phyloP scores from a whole-genome alignment of 169 alveolate genomes.

The Perkinsus marinus region DNA sequence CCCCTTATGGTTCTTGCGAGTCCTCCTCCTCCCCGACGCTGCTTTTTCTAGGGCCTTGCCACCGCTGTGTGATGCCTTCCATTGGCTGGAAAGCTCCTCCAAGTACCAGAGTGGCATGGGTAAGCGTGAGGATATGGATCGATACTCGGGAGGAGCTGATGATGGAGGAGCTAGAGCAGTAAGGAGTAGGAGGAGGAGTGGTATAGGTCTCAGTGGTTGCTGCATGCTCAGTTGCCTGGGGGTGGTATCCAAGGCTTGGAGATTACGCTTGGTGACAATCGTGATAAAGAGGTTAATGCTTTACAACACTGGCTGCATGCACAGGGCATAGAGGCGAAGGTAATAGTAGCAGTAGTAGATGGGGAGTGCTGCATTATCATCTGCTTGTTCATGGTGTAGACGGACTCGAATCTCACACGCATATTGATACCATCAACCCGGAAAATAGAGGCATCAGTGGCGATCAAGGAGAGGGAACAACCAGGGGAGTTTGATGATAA shows the following conservation, averaged over 20 bases:
- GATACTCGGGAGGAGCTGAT: background rate
- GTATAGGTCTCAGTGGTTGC: background rate
- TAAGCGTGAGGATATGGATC: background rate
- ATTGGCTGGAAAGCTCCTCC: background rate
- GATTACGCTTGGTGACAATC: background rate
- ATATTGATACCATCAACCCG: background rate
- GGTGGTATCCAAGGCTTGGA: background rate
- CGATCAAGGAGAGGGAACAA: background rate
- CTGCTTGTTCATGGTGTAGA: background rate
- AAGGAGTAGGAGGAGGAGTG: background rate
- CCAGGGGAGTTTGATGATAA: background rate
- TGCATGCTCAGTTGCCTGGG: background rate
- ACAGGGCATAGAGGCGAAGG: background rate
- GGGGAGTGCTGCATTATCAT: background rate
- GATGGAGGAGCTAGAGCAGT: background rate
- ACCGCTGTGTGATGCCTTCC: background rate
- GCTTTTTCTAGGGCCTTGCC: background rate
- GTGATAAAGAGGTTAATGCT: background rate
- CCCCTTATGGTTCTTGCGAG: background rate
- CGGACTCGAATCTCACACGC: background rate
- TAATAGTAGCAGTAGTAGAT: background rate
- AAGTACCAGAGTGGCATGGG: background rate
- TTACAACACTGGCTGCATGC: background rate
- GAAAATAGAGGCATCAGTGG: background rate
- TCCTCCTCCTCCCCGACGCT: background rate